Base-by-base conservation (phyloP, 805 yeast species). In the Candida verbasci region DNA sequence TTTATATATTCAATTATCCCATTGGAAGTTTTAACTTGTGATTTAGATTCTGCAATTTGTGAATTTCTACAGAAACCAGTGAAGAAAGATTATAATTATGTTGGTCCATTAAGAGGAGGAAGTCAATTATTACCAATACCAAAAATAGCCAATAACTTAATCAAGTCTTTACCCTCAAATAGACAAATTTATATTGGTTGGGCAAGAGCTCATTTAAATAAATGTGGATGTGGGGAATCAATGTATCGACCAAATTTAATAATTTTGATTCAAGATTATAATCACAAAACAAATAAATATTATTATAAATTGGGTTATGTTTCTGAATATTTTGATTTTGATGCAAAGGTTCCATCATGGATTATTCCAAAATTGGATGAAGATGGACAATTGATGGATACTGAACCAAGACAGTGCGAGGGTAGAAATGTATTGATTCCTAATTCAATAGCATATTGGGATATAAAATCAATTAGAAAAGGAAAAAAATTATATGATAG, bases 191-290 rank as follows among this genome's bases (percentile, higher is more conserved):
- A 63, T 63, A 36, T 62, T 3, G 69, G 69, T 2, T 58, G 65
- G 41, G 68, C 70, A 4, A 44, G 70, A 34, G 68, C 70, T 3
- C 70, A 66, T 37, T 39, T 65, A 10, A 42, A 45, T 20, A 38
- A 41, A 3, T 66, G 72, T 49, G 71, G 70, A 2, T 66, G 72
- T 46, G 68, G 69, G 10, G 39, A 42, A n/a, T 50, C 50, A 17
- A 53, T 64, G 50, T 65, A 65, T 43, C 46, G 72, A 25, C 71
- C 71, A 11, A 66, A 66, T 41, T 35, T 66, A 37, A 64, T 62
- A 8, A 51, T 64, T 4, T 46, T 59, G 14, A 42, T 54, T 8
- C 61, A 55, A 37, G 67, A 61, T 34, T 49, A 46, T 31, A 39
- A 48, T 17, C 34, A 47, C 2, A 38, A 34, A 1, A 37, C 37